phyloP scores from a whole-genome alignment of 148 eudicot species.

The Amaranthus cruentus region DNA sequence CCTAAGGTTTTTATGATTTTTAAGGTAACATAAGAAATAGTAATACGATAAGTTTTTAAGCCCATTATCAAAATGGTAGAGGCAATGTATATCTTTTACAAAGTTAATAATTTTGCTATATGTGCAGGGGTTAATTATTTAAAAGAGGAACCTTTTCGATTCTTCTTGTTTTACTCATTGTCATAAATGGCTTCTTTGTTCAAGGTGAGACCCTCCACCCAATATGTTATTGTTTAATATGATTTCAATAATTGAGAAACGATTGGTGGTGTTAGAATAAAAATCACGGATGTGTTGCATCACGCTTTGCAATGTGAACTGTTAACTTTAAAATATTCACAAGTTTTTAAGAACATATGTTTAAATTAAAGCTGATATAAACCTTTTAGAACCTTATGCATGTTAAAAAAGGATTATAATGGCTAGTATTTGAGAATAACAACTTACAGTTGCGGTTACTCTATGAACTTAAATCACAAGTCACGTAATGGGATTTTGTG shows the following conservation, averaged over 20 bases:
- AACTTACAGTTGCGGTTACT: too few species aligned
- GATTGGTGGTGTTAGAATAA: too few species aligned
- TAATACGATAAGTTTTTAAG: not conserved
- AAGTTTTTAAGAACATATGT: too few species aligned
- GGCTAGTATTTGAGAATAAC: too few species aligned
- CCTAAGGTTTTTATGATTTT: not conserved
- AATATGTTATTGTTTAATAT: not conserved
- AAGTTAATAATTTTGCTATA: not conserved
- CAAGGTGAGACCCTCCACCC: conserved; percentile 28
- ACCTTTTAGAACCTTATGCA: too few species aligned
- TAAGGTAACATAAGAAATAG: not conserved
- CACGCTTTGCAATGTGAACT: too few species aligned
- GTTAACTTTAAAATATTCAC: too few species aligned
- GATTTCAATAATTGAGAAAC: not conserved
- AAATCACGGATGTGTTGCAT: too few species aligned
- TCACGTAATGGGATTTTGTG: too few species aligned
- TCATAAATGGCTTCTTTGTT: conserved; percentile 43
- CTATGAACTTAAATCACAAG: too few species aligned
- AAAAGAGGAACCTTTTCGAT: not conserved
- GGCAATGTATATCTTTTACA: not conserved
- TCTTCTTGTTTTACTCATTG: not conserved
- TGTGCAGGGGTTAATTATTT: not conserved
- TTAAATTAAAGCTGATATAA: too few species aligned
- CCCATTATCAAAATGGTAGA: not conserved
- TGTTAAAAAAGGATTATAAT: too few species aligned